Evolutionary conservation across 768 basidiomycete genomes (phyloP), one percentile per base, ranked within the genome.

Genomic region (Astraeus odoratus): DNA sequence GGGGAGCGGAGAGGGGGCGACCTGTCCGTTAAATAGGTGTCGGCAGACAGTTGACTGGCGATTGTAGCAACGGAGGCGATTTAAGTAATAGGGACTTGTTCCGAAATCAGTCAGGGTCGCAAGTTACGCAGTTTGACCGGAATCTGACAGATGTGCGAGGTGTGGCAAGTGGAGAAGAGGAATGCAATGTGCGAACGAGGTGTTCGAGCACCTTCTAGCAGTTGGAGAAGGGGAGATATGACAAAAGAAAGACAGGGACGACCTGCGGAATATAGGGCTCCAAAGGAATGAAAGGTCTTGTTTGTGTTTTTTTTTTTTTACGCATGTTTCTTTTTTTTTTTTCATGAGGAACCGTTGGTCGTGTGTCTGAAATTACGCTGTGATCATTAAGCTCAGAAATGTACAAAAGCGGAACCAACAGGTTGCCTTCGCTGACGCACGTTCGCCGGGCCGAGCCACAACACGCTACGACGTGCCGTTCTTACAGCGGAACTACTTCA

Each of bases 311-410:
- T 53, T 36, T 18, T 43, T 44, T 49, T 46, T 30, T 22, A n/a
- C n/a, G n/a, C n/a, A n/a, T n/a, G n/a, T 36, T 43, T 46, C 37
- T 20, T 46, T 48, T 39, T 18, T 53, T 49, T 43, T 60, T 64
- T 55, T 51, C 52, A 63, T 39, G 40, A 42, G 60, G 33, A 43
- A 42, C 23, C 8, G 10, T 24, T 44, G 53, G 65, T 67, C 62
- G 58, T 61, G 67, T 66, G 64, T 66, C 64, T 67, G 65, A 58
- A 65, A 66, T 65, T 64, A 53, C 36, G 55, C 48, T 43, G 51
- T 53, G 55, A 48, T 27, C 52, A 53, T 54, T 40, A 40, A 51
- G 52, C 44, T 43, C 48, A 34, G 37, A 43, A 48, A 54, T 51
- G 51, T 53, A 53, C 51, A 40, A 55, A 53, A 43, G 25, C 48